phyloP scores from a whole-genome alignment of 2,329 filamentous ascomycete genomes.

The Epicoccum nigrum region DNA sequence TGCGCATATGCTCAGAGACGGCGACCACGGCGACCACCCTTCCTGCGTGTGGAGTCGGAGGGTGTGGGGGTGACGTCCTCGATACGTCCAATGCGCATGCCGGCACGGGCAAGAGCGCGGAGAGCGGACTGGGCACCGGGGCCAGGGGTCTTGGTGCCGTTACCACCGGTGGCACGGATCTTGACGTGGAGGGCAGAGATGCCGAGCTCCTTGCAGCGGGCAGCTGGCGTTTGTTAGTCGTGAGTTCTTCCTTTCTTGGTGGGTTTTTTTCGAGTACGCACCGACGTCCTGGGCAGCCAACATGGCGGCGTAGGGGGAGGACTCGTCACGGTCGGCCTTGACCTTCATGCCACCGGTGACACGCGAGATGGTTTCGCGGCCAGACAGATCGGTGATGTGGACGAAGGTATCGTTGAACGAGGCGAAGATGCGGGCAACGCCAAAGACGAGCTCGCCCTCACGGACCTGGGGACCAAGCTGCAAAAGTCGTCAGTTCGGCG shows the following conservation, averaged over 20 bases:
- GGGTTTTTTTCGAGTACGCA: slow-evolving; percentile 26
- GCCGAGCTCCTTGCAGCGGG: slow-evolving; percentile 83
- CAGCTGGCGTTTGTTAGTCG: slow-evolving; percentile 56
- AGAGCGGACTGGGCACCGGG: slow-evolving; percentile 99
- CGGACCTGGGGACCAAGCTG: slow-evolving; percentile 89
- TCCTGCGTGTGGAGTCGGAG: slow-evolving; percentile 98
- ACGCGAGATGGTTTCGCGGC: slow-evolving; percentile 99
- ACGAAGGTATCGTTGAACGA: slow-evolving; percentile 73
- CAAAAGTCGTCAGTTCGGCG: slow-evolving; percentile 25
- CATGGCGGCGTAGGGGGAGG: slow-evolving; percentile 99
- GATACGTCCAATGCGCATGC: slow-evolving; percentile 99
- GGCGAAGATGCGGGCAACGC: slow-evolving; percentile 97
- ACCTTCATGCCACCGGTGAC: slow-evolving; percentile 99
- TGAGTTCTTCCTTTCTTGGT: not conserved
- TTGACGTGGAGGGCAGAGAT: slow-evolving; percentile 99
- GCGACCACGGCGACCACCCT: slow-evolving; percentile 99
- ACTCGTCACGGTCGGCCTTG: slow-evolving; percentile 95
- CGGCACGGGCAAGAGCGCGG: slow-evolving; percentile 96
- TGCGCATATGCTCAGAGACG: slow-evolving; percentile 79
- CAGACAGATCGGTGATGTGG: slow-evolving; percentile 98
- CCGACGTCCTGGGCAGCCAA: slow-evolving; percentile 91
- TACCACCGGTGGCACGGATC: slow-evolving; percentile 99
- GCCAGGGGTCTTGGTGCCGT: slow-evolving; percentile 99
- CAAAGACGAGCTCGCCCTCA: slow-evolving; percentile 97
- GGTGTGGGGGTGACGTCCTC: slow-evolving; percentile 99